Percentiles rank a stretch among this genome's conserved stretches.
Conservation (phyloP, 495 filamentous ascomycete species). For the Pyrenula massariospora region DNA sequence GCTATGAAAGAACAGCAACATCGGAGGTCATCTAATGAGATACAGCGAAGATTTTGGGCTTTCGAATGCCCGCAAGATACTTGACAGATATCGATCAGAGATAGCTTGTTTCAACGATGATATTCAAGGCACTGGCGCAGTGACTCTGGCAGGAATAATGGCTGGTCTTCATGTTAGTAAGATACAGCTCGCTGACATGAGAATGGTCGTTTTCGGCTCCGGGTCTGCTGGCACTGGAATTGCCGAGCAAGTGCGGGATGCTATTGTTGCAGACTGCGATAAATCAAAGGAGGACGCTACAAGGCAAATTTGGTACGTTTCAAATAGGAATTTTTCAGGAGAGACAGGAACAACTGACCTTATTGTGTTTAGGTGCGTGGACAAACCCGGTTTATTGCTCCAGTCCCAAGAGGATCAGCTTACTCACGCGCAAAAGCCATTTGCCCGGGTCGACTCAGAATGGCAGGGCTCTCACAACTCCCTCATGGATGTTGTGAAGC, state of each 20-base stretch:
- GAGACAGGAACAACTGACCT: neutral
- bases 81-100: conserved; percentile 59
- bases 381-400: conserved; percentile 69
- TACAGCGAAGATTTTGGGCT: conserved; percentile 53
- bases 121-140: conserved; percentile 80
- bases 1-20: conserved; percentile 19
- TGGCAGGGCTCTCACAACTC: conserved; percentile 48
- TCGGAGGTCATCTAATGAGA: no score
- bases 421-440: conserved; percentile 53
- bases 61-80: conserved; percentile 48
- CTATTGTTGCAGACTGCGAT: conserved; percentile 55
- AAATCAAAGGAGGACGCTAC: conserved; percentile 63
- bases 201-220: conserved; percentile 66
- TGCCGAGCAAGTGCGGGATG: conserved; percentile 72
- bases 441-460: conserved; percentile 51
- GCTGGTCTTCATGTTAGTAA: conserved; percentile 59
- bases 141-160: conserved; percentile 73
- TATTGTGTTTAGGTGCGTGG: conserved; percentile 65
- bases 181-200: conserved; percentile 51
- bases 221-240: conserved; percentile 82
- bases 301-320: conserved; percentile 68
- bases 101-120: conserved; percentile 89
- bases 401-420: conserved; percentile 47
- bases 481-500: conserved; percentile 54
- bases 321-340: neutral